phyloP scores from a whole-genome alignment of 2,329 filamentous ascomycete species.

The Juglanconis sp. region DNA sequence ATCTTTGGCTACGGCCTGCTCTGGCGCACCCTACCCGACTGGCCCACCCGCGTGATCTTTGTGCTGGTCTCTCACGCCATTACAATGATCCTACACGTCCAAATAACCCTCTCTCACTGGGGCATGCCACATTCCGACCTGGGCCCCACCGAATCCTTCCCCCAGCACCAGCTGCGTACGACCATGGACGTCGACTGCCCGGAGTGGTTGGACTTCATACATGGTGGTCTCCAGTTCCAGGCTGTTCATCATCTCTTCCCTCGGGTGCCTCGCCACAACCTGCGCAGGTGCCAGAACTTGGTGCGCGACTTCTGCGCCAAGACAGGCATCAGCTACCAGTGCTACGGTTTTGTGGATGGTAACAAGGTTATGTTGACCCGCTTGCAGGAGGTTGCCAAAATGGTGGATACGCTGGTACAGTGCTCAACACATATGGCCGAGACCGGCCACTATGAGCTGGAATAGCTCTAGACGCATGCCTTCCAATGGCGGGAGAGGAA shows the following conservation, averaged over 20 bases:
- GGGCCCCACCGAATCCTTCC: constrained; percentile 62
- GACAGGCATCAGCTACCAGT: constrained; percentile 13
- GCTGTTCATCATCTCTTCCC: constrained; percentile 69
- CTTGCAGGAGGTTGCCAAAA: constrained; percentile 57
- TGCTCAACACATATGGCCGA: constrained; percentile 52
- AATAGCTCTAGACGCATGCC: not conserved
- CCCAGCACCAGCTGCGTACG: constrained; percentile 66
- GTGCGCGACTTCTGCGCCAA: constrained; percentile 57
- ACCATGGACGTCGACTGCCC: constrained; percentile 75
- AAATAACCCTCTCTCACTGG: constrained; percentile 71
- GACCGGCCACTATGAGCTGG: constrained; percentile 30
- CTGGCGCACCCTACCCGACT: constrained; percentile 57
- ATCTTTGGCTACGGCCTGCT: constrained; percentile 66
- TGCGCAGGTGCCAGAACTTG: constrained; percentile 56
- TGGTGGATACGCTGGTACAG: constrained; percentile 57
- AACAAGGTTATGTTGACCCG: constrained; percentile 33
- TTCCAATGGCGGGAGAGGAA: too few relatives aligned
- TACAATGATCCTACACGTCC: constrained; percentile 67
- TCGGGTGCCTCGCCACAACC: constrained; percentile 65
- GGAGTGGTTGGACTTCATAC: constrained; percentile 67
- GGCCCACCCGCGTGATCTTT: constrained; percentile 56
- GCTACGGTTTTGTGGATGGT: constrained; percentile 15
- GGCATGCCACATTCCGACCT: constrained; percentile 67
- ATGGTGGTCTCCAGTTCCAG: constrained; percentile 72
- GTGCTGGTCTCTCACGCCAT: constrained; percentile 62